Evolutionary conservation across 805 yeast species (phyloP).

Genomic region (Teunomyces lycoperdinae): DNA sequence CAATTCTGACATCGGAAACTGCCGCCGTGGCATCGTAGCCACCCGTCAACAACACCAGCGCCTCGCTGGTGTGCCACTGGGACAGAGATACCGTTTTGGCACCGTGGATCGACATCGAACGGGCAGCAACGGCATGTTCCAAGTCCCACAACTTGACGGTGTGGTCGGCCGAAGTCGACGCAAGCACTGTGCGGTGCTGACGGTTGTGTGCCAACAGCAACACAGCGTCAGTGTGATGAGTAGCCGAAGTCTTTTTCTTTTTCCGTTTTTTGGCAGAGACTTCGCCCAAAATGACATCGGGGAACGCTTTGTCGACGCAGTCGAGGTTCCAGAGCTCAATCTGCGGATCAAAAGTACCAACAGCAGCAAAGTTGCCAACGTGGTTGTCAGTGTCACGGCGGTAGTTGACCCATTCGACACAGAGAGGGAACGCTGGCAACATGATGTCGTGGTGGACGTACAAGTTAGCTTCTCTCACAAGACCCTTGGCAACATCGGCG

Average conservation of each 20-base stretch:
- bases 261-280: slow-evolving; percentile 49
- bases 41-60: slow-evolving; percentile 76
- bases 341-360: slow-evolving; percentile 96
- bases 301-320: slow-evolving; percentile 88
- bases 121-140: slow-evolving; percentile 67
- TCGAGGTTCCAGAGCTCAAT: slow-evolving; percentile 97
- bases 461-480: slow-evolving; percentile 67
- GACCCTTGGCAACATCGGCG: slow-evolving; percentile 72
- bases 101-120: slow-evolving; percentile 73
- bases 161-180: slow-evolving; percentile 92
- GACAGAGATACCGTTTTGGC: slow-evolving; percentile 80
- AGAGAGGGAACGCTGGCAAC: slow-evolving; percentile 95
- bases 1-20: slow-evolving; percentile 79
- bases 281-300: slow-evolving; percentile 89
- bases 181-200: slow-evolving; percentile 77
- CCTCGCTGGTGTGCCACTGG: slow-evolving; percentile 75
- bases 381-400: slow-evolving; percentile 40
- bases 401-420: slow-evolving; percentile 92
- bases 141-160: slow-evolving; percentile 97
- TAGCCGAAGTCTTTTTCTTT: slow-evolving; percentile 50
- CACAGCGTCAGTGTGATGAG: slow-evolving; percentile 93
- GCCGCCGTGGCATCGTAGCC: slow-evolving; percentile 88
- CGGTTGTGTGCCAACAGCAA: slow-evolving; percentile 82
- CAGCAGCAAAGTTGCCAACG: slow-evolving; percentile 88
- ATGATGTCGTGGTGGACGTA: slow-evolving; percentile 95